Conservation (phyloP, 148 eudicot genomes). For the Gaultheria prostrata region DNA sequence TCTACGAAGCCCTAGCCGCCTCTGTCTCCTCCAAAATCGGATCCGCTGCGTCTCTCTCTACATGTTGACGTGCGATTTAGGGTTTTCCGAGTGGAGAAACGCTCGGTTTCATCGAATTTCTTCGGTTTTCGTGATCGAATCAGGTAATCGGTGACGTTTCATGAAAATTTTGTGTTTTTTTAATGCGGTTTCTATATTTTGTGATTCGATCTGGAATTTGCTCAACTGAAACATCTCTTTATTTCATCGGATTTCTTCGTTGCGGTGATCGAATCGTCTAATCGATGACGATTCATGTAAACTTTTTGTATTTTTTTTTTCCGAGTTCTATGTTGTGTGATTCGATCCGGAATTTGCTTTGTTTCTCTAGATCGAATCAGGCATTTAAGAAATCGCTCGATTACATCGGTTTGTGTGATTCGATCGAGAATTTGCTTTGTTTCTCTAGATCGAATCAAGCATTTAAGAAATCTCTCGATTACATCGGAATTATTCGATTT, state of each 20-base stretch:
- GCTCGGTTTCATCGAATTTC: not conserved
- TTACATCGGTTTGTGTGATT: not conserved
- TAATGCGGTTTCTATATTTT: not conserved
- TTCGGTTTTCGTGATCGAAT: not conserved
- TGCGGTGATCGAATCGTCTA: too few relatives aligned
- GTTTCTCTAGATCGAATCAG: too few relatives aligned
- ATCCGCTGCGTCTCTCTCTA: not conserved
- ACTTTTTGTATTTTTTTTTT: too few relatives aligned
- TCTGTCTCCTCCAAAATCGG: not conserved
- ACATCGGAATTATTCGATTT: too few relatives aligned
- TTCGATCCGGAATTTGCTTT: not conserved
- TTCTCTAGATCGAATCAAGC: too few relatives aligned
- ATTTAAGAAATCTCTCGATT: too few relatives aligned
- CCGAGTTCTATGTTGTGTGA: not conserved
- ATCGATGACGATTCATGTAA: not conserved
- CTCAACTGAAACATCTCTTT: not conserved
- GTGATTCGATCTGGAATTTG: not conserved
- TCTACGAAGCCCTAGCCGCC: slow-evolving; percentile 7
- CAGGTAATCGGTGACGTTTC: not conserved
- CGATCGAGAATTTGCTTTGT: not conserved
- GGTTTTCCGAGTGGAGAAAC: not conserved
- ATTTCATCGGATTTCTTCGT: not conserved
- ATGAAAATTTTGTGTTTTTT: not conserved
- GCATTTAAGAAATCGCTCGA: too few relatives aligned
- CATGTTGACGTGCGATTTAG: not conserved